Base-by-base conservation (phyloP, 805 yeast genomes). In the Suhomyces emberorum region DNA sequence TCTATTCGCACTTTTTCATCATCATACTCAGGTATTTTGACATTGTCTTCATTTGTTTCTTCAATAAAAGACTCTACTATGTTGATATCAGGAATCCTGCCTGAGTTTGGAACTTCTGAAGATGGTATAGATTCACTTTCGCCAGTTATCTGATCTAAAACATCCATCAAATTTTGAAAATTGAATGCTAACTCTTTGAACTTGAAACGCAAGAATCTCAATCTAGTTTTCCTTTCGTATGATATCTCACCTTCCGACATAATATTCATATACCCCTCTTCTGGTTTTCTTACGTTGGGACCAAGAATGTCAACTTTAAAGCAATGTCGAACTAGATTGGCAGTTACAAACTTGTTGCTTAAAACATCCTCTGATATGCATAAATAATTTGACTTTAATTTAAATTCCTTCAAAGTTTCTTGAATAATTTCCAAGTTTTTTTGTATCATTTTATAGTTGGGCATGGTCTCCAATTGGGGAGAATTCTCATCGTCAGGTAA, bases 301-400 rank as follows among this genome's bases (percentile, higher is more conserved):
- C 24, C 16, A 9, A 14, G 16, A 17, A 15, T n/a, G 26, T 15
- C n/a, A 3, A 28, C 12, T 16, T 31, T 31, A 31, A 36, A 30
- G 20, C 17, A 24, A 4, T 33, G 20, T 15, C 29, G 30, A 5
- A 43, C 28, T 15, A 47, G 18, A 15, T 38, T 34, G 15, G 19
- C 24, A 2, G 49, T 39, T 6, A 49, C 34, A 37, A 51, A 54
- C 17, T 39, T 41, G 32, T 39, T 24, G 18, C 15, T 14, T 18
- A 39, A 19, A 9, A 39, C 34, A 15, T 22, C 14, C 15, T 32
- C 40, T 6, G 31, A 28, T 17, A 39, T 23, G 9, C 27, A 37
- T 18, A n/a, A 20, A 16, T 31, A 15, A n/a, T 31, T 28, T 10
- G 30, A 18, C 7, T 34, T 24, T 9, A 9, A 9, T 11, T 17